Evolutionary conservation across 768 basidiomycete genomes (phyloP), one percentile per base, ranked within the genome.

Genomic region (Suillus paluster): DNA sequence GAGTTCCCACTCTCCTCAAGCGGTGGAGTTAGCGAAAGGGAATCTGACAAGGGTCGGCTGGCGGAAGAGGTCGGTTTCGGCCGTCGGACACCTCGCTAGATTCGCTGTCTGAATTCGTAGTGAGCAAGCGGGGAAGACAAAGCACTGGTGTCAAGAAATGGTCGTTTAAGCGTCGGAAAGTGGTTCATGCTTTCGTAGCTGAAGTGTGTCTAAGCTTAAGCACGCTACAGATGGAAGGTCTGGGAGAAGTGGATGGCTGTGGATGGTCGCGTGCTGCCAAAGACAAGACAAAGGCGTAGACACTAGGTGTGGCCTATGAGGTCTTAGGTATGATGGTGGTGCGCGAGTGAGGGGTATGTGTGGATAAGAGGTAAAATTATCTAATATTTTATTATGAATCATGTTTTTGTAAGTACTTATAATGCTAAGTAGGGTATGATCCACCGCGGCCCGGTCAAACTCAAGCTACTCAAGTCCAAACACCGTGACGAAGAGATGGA

Each of bases 51-150:
- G 10, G 70, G 59, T 42, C 62, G 17, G 38, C 49, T 12, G 63
- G 38, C 0, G 44, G 57, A n/a, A 19, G 54, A 60, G 14, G 46
- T 48, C 7, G n/a, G 46, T 57, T 12, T 39, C 58, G 5, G 48
- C n/a, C 27, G 8, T 23, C 60, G 10, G 67, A 67, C 5, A 65
- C 63, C 21, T 68, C 68, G 21, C 53, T 45, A 34, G 68, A 66
- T 15, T 71, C 68, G 27, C 52, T 44, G 36, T 64, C 73, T 38
- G 65, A n/a, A 71, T 17, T 52, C 50, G n/a, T n/a, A n/a, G 50
- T 56, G 62, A 10, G 63, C 60, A 30, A 64, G 71, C 14, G 61
- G 61, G n/a, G 66, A 68, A 19, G 67, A 60, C n/a, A 39, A 41
- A 15, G 30, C 17, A 14, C 53, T 38, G 11, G 27, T 30, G 36